Percentiles rank a stretch among this genome's conserved stretches.
phyloP scores from a whole-genome alignment of 768 basidiomycete species.

The Lactarius vividus region DNA sequence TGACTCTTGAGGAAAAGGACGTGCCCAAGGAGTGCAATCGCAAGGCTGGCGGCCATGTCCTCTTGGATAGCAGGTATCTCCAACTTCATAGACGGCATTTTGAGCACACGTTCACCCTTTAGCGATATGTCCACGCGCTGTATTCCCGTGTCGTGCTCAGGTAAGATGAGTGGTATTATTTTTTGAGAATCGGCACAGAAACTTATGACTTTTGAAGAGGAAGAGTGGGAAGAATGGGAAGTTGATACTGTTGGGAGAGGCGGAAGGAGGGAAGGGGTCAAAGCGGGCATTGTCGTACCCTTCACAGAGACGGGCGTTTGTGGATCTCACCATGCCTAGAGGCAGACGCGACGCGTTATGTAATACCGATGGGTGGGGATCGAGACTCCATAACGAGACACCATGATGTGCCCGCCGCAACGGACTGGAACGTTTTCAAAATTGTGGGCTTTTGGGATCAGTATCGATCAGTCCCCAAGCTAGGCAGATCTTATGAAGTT shows the following conservation, averaged over 20 bases:
- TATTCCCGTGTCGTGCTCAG: background rate
- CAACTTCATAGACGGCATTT: constrained; percentile 44
- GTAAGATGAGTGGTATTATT: constrained; percentile 9
- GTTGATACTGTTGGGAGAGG: background rate
- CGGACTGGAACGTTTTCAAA: too few relatives aligned
- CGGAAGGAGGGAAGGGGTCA: constrained; percentile 17
- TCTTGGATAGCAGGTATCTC: constrained; percentile 54
- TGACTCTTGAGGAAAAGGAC: constrained; percentile 77
- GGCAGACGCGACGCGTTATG: background rate
- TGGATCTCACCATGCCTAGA: too few relatives aligned
- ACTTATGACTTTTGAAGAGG: constrained; percentile 1
- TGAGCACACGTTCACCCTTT: constrained; percentile 16
- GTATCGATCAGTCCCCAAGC: too few relatives aligned
- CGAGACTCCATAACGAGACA: too few relatives aligned
- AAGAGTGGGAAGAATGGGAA: background rate
- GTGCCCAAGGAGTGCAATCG: constrained; percentile 61
- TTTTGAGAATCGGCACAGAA: background rate
- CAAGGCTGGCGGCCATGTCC: constrained; percentile 60
- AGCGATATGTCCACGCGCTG: background rate
- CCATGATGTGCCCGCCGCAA: too few relatives aligned
- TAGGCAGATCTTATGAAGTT: too few relatives aligned
- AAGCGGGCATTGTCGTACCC: constrained; percentile 12
- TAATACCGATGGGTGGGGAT: too few relatives aligned
- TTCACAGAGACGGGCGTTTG: background rate
- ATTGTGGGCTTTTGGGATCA: too few relatives aligned